Evolutionary conservation across 495 filamentous ascomycete genomes (phyloP), one percentile per base, ranked within the genome.

Genomic region (Parathielavia appendiculata): DNA sequence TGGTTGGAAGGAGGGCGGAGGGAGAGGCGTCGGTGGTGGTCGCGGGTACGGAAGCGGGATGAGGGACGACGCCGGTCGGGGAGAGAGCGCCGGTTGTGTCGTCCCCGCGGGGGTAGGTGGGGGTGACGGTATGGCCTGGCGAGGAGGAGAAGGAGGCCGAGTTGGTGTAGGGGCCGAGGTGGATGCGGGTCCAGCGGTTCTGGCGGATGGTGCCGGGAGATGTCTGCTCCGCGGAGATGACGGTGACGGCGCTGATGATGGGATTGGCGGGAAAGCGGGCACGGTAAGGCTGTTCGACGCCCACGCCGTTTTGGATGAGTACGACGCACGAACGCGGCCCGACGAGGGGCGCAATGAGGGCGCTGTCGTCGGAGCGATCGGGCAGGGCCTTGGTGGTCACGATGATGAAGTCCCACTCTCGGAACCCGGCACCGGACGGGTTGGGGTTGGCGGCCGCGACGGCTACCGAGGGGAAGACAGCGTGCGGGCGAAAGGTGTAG

Each of bases 231-330:
- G 77, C 79, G 43, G 74, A 77, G 44, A 83, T 69, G 62, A 83
- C 73, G 12, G 81, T 83, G 41, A 87, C 84, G 51, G 79, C 84
- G 38, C 78, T 84, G 23, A 87, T 65, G 51, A 88, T 83, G 0
- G 80, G 76, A 11, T 67, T 76, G 11, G 59, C 10, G 0, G 84
- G 82, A 55, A 83, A 88, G 10, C 76, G 71, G 46, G 67, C 68
- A 34, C 81, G 76, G 68, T 86, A 86, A 0, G 83, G 76, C 12
- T 79, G 79, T 57, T 89, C 86, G 26, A 88, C 84, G 26, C 85
- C 86, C 11, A 89, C 78, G 26, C 86, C 86, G 68, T 89, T 89
- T 59, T 89, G 85, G 51, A 88, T 83, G 35, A 89, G 71, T 19
- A 89, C 82, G 57, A 89, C 79, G 56, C 57, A 60, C 1, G 69